These are phyloP conservation scores for Triticum dicoccoides DNA, from an alignment of 176 grass and related monocot genomes.

Conservation along the genomic window DNA sequence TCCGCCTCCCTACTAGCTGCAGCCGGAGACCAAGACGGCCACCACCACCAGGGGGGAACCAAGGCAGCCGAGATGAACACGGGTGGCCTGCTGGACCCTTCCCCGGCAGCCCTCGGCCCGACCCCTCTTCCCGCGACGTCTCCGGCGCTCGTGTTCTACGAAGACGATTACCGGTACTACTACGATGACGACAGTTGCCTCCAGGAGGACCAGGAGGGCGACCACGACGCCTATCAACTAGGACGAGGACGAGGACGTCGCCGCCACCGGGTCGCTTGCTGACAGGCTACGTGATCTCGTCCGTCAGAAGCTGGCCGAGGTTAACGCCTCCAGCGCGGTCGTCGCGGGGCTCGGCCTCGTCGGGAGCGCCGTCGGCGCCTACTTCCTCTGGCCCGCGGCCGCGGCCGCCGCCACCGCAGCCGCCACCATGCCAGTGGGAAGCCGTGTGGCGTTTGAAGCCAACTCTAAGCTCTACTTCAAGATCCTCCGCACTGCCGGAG, in stretches of 20 bases:
- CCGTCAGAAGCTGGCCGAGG: background rate
- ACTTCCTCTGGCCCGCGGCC: background rate
- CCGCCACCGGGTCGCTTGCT: background rate
- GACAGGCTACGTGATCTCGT: background rate
- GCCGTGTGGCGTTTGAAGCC: background rate
- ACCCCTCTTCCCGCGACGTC: background rate
- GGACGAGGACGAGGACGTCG: background rate
- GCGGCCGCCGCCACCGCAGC: too few species aligned
- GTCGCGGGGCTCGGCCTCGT: background rate
- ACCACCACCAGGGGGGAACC: background rate
- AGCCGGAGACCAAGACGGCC: background rate
- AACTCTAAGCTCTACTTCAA: background rate
- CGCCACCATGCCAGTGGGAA: background rate
- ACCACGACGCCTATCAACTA: background rate
- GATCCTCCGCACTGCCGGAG: background rate
- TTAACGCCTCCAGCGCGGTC: background rate
- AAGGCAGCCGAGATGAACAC: background rate
- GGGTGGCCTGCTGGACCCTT: background rate
- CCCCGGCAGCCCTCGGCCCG: background rate
- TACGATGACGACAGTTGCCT: background rate
- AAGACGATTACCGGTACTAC: background rate
- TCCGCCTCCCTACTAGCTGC: background rate
- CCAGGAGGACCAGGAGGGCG: background rate
- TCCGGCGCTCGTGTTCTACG: background rate
- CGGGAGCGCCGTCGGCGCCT: background rate